phyloP scores from a whole-genome alignment of 78 protist genomes.

The Dictyostelium discoideum region DNA sequence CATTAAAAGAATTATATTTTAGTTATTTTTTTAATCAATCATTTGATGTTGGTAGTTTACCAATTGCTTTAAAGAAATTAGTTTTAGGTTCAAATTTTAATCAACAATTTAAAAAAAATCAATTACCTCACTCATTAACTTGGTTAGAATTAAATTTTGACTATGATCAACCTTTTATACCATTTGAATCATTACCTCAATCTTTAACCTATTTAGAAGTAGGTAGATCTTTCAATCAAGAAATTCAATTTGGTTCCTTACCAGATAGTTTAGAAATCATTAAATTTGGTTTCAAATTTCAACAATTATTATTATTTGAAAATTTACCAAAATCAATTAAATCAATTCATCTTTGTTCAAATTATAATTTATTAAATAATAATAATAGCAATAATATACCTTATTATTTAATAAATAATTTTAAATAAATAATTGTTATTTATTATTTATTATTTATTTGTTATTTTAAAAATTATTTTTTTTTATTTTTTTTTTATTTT shows the following conservation, averaged over 20 bases:
- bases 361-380: not conserved
- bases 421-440: not conserved
- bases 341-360: not conserved
- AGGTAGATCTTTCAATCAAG: slow-evolving; percentile 1
- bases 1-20: not conserved
- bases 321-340: not conserved
- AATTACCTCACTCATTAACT: not conserved
- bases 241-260: not conserved
- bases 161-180: not conserved
- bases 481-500: no score
- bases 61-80: not conserved
- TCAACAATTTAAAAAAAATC: not conserved
- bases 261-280: not conserved
- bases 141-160: not conserved
- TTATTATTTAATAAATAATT: not conserved
- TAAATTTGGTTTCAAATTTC: not conserved
- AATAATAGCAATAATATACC: not conserved
- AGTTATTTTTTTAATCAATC: not conserved
- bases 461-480: no score
- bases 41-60: not conserved
- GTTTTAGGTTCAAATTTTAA: not conserved
- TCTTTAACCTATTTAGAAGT: not conserved
- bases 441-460: no score
- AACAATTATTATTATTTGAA: not conserved
- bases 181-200: not conserved